phyloP scores from a whole-genome alignment of 768 basidiomycete species.

The Cantharellus cinnabarinus region DNA sequence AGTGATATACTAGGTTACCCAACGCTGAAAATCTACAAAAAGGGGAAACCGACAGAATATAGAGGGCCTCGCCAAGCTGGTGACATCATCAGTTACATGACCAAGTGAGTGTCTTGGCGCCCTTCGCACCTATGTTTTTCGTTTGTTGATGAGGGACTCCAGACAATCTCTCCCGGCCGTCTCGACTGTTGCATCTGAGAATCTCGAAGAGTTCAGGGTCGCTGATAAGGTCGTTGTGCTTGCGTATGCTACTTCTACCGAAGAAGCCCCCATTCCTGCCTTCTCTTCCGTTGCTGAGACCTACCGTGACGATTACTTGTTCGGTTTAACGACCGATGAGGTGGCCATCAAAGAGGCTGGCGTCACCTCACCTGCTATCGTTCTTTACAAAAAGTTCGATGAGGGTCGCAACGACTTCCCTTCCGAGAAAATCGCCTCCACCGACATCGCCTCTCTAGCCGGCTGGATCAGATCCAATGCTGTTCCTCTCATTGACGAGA shows the following conservation, averaged over 20 bases:
- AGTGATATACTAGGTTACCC: constrained; percentile 89
- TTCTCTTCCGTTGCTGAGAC: constrained; percentile 68
- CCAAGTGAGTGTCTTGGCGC: constrained; percentile 42
- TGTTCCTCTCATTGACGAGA: constrained; percentile 77
- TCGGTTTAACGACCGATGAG: constrained; percentile 64
- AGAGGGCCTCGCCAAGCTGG: constrained; percentile 80
- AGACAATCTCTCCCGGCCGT: constrained; percentile 91
- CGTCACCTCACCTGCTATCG: constrained; percentile 70
- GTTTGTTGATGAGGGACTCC: constrained; percentile 9
- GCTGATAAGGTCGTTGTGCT: constrained; percentile 82
- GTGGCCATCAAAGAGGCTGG: constrained; percentile 47
- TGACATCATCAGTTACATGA: constrained; percentile 94
- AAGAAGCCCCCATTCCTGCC: constrained; percentile 39
- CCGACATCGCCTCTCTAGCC: constrained; percentile 40
- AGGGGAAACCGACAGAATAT: constrained; percentile 66
- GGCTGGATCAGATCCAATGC: constrained; percentile 69
- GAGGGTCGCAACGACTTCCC: constrained; percentile 56
- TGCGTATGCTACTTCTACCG: constrained; percentile 58
- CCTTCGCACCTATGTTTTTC: constrained; percentile 2
- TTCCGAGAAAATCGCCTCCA: constrained; percentile 29
- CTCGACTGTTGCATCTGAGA: constrained; percentile 51
- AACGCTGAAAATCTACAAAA: constrained; percentile 85
- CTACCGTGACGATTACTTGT: constrained; percentile 85
- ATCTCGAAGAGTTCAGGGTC: constrained; percentile 66
- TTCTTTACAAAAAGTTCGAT: constrained; percentile 85